Base-by-base conservation (phyloP, 2,329 filamentous ascomycete genomes). In the Verticillium alfalfae region DNA sequence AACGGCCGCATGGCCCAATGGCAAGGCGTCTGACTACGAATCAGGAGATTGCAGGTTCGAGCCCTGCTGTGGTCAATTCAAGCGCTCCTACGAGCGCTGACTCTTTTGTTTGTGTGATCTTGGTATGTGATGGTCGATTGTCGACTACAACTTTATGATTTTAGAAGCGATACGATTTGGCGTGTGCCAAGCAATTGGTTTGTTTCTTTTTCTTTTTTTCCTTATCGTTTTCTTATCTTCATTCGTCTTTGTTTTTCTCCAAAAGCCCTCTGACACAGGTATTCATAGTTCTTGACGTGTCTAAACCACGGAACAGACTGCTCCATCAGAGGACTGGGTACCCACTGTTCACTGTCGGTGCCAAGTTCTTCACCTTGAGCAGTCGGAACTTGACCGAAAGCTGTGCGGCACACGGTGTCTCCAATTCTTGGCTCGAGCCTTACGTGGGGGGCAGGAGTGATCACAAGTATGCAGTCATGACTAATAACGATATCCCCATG, bases 11-110 rank as follows among this genome's bases (percentile, higher is more conserved):
- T 76, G 72, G 72, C 71, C 71, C 71, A 74, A 74, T 76, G 74
- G 69, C 74, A 77, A 75, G 74, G 73, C 74, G 74, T 76, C 73
- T 77, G 74, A 77, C 75, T 76, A 76, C 74, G 73, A 76, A 64
- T 66, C 65, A 66, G 63, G 65, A 68, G 67, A 64, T 66, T 66
- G 65, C 66, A 67, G 66, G 65, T 68, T 67, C 66, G 66, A 68
- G 62, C 65, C 66, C 66, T 66, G 65, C 64, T 61, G 64, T 62
- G 65, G 64, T 67, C 66, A 67, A 12, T 4, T 10, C n/a, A 26
- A 4, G 10, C 18, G 26, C 13, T 10, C 18, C 1, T 3, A 1
- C 1, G 9, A 9, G 13, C 26, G 45, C 1, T 0, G 0, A 13
- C 5, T 13, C 4, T 52, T 52, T 52, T 10, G 36, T 2, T 8